Base-by-base conservation (phyloP, 371 early-diverging fungal species). In the Mucor plumbeus region DNA sequence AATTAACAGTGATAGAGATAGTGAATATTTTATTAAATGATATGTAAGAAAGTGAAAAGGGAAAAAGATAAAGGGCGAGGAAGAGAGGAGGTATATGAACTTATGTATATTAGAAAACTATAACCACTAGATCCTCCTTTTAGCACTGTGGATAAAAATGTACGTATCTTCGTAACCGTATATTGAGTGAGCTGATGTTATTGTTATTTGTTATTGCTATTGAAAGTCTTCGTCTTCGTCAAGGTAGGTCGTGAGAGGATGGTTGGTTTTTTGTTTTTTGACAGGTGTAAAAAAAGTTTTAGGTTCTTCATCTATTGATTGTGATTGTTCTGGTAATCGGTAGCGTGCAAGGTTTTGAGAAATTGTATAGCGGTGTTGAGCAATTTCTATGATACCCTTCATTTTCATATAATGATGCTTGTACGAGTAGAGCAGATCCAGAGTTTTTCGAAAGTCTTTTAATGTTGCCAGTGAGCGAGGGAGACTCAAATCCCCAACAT, bases 321-420 rank as follows among this genome's bases (percentile, higher is more conserved):
- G 31, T 56, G 6, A 11, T 56, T 56, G 35, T 56, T 56, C 56
- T 34, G 56, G 15, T 14, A 35, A 56, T 9, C 35, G 56, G 15
- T 56, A 56, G 9, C 56, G 56, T 34, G 56, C 31, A 56, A 56
- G 56, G 34, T 56, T 56, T 56, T 34, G 31, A 4, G 10, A 10
- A 34, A 56, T 34, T 56, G 56, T 34, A 34, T 56, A 34, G 5
- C 56, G 56, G 34, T 56, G 35, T 34, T 56, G 56, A 34, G 56
- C 56, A 15, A 56, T 34, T 11, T 56, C 35, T 34, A 35, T 56
- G 7, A 33, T 7, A 56, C 34, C 35, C n/a, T 56, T 56, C 31
- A 56, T 56, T 34, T 56, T 56, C 56, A 56, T 56, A 56, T 56
- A 56, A 15, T 56, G 56, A 15, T 56, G 56, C 35, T 56, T 56